Percentiles rank a stretch among this genome's conserved stretches.
Evolutionary conservation across 495 filamentous ascomycete species (phyloP).

Genomic region (Durotheca rogersii): DNA sequence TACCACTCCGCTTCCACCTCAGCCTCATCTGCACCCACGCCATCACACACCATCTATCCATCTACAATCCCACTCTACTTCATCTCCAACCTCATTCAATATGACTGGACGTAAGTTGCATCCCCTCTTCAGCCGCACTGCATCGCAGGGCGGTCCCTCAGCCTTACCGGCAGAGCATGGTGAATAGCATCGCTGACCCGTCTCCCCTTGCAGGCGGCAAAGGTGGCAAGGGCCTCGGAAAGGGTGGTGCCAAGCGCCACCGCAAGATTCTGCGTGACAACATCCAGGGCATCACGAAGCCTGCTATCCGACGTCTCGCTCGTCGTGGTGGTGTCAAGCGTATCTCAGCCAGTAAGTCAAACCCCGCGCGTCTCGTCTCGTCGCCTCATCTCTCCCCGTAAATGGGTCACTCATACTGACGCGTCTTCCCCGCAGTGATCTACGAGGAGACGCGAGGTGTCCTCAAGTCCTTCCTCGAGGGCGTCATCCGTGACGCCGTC

Average conservation of each 20-base stretch:
- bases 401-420: too few relatives aligned
- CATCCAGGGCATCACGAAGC: constrained; percentile 99
- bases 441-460: constrained; percentile 99
- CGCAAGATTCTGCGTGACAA: constrained; percentile 99
- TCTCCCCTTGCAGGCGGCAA: constrained; percentile 70
- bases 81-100: constrained; percentile 49
- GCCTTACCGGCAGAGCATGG: constrained; percentile 18
- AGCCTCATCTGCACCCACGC: constrained; percentile 47
- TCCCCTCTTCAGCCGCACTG: constrained; percentile 14
- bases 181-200: constrained; percentile 36
- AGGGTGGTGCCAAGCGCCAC: constrained; percentile 87
- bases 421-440: constrained; percentile 61
- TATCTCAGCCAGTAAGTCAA: constrained; percentile 90
- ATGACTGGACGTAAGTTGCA: constrained; percentile 95
- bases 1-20: constrained; percentile 34
- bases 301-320: constrained; percentile 99
- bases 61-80: constrained; percentile 33
- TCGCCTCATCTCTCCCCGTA: too few relatives aligned
- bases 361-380: too few relatives aligned
- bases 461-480: constrained; percentile 99
- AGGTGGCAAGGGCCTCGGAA: constrained; percentile 94
- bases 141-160: constrained; percentile 28
- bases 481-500: constrained; percentile 98
- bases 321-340: constrained; percentile 99
- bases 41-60: constrained; percentile 33